Evolutionary conservation across 768 basidiomycete genomes (phyloP), one percentile per base, ranked within the genome.

Genomic region (Hericium erinaceus): DNA sequence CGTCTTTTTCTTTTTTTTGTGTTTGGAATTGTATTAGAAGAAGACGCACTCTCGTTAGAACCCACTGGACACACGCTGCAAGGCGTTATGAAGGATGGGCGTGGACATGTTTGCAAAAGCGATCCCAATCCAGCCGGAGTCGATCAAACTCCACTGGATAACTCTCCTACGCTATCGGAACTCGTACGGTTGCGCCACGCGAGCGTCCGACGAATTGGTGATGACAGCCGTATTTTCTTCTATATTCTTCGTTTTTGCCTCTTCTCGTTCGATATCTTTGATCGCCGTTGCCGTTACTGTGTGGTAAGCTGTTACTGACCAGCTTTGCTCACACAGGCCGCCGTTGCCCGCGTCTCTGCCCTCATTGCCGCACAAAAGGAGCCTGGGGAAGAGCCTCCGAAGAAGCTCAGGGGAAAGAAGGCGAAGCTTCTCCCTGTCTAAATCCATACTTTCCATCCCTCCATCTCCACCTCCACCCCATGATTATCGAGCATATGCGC

Each of bases 71-170:
- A 33, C 33, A 70, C 71, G 71, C 79, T 74, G 66, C 67, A 71
- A 72, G 77, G 77, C 74, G 73, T 70, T 55, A 85, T 85, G 87
- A 91, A 86, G 78, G 88, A 74, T 80, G 88, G 87, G 89, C 81
- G 89, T 92, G 88, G 89, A 92, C 85, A 89, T 74, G 88, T 87
- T 80, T 92, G 89, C 89, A 84, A 92, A 72, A 92, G 68, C 72
- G 64, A 77, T 77, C 70, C 60, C 70, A 70, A 69, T 66, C 70
- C 70, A 70, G 66, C 59, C 66, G 69, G 68, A 76, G 77, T 67
- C 77, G 80, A 82, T 84, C 85, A 84, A 82, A 77, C 75, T 70
- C 72, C 57, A 65, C 66, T 69, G 75, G 75, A 74, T 69, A 79
- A 59, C 75, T 76, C 78, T 74, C 79, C 83, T 81, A 80, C 84